Evolutionary conservation across 805 yeast species (phyloP).

Genomic region (Suhomyces sp.): DNA sequence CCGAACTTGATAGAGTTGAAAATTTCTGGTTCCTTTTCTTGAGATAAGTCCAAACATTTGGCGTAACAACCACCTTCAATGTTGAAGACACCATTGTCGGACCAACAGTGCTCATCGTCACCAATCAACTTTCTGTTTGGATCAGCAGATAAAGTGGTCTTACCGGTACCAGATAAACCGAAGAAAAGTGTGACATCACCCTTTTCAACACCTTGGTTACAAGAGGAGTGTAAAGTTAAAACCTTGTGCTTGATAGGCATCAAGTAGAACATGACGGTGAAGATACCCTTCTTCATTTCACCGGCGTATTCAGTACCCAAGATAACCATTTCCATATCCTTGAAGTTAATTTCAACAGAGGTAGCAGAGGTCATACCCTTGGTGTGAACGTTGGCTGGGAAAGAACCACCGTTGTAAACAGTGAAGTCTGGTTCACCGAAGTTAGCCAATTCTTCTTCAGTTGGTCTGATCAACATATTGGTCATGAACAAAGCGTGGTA

Average conservation of each 20-base stretch:
- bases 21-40: conserved; percentile 96
- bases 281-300: conserved; percentile 99
- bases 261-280: conserved; percentile 97
- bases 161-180: conserved; percentile 97
- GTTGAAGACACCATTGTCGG: conserved; percentile 96
- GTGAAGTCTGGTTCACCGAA: conserved; percentile 98
- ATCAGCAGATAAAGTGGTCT: conserved; percentile 95
- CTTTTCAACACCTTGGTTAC: conserved; percentile 78
- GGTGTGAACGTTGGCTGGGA: conserved; percentile 96
- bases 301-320: conserved; percentile 99
- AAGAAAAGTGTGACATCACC: conserved; percentile 93
- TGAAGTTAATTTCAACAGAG: conserved; percentile 93
- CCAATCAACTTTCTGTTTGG: conserved; percentile 92
- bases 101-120: conserved; percentile 99
- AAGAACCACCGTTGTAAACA: conserved; percentile 97
- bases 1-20: conserved; percentile 94
- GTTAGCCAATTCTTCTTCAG: conserved; percentile 78
- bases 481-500: conserved; percentile 98
- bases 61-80: conserved; percentile 99
- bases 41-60: conserved; percentile 84
- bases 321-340: conserved; percentile 97
- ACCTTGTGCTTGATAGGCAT: conserved; percentile 94
- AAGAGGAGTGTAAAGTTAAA: conserved; percentile 91
- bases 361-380: conserved; percentile 97
- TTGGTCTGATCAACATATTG: conserved; percentile 95